Percentiles rank a stretch among this genome's conserved stretches.
Conservation (phyloP, 768 basidiomycete genomes). For the Termitomyces eurrhizus region DNA sequence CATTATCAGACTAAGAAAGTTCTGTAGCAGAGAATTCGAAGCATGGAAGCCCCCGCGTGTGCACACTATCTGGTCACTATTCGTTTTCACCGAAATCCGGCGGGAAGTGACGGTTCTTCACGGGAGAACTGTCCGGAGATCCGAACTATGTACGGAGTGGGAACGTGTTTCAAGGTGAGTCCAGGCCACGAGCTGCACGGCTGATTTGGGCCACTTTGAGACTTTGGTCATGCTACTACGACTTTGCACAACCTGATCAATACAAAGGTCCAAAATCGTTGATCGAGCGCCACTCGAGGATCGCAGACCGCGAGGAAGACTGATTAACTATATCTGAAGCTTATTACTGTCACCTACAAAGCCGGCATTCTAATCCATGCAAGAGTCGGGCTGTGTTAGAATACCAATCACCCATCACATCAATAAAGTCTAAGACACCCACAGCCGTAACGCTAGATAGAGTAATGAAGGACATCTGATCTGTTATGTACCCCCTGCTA, state of each 20-base stretch:
- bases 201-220: too few relatives aligned
- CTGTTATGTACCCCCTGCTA: neutral
- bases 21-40: neutral
- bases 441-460: neutral
- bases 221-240: neutral
- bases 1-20: neutral
- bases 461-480: neutral
- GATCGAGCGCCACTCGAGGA: neutral
- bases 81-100: neutral
- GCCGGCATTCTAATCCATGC: neutral
- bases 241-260: neutral
- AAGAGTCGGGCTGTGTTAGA: neutral
- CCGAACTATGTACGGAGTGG: neutral
- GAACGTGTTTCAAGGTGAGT: neutral
- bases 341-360: neutral
- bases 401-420: neutral
- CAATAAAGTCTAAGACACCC: neutral
- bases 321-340: neutral
- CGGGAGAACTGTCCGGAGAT: neutral
- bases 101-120: neutral
- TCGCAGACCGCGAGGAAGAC: neutral
- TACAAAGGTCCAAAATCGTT: neutral
- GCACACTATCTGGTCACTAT: neutral
- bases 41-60: neutral
- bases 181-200: neutral